Evolutionary conservation across 2,329 filamentous ascomycete genomes (phyloP), one percentile per base, ranked within the genome.

Genomic region (Talaromyces rugulosus): DNA sequence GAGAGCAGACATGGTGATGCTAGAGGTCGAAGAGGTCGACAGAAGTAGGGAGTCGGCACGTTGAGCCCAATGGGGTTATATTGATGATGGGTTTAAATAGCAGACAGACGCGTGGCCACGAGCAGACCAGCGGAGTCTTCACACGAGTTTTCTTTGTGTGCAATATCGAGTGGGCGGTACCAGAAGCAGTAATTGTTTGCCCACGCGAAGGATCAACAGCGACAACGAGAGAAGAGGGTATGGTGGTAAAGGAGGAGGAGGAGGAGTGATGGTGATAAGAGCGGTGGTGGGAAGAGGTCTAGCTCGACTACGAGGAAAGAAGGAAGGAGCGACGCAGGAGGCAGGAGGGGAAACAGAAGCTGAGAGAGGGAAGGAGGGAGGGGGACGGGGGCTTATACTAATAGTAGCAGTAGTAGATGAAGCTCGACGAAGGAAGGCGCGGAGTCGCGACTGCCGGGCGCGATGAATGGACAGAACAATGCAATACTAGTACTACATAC

Each of bases 1-100:
- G 52, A 52, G 7, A 27, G 61, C 31, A 59, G 61, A 62, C 61
- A 62, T 62, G 14, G 53, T 14, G 55, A 23, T 44, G 18, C 28
- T 47, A 18, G 30, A 7, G 9, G 36, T 18, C 2, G 36, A 33
- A 27, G 8, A 27, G 8, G 14, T 42, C 23, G 23, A 23, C 23
- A 7, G 14, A 42, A 18, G n/a, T 27, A 40, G 36, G 36, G 7
- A 47, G 44, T 11, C 23, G n/a, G 18, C 18, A 47, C 18, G 44
- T 47, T 16, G 44, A 47, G n/a, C 44, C 18, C 44, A 27, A 47
- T 47, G 12, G 44, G 23, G 44, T 47, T 47, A 47, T 47, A 47
- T 47, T 27, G 23, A 12, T 11, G 18, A 12, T 12, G 12, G 33
- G 44, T 8, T 47, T 23, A 47, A 23, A 27, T 47, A 47, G 23